These are phyloP conservation scores for Phyllosticta citribraziliensis DNA, from an alignment of 2,329 filamentous ascomycete species.

Conservation along the genomic window DNA sequence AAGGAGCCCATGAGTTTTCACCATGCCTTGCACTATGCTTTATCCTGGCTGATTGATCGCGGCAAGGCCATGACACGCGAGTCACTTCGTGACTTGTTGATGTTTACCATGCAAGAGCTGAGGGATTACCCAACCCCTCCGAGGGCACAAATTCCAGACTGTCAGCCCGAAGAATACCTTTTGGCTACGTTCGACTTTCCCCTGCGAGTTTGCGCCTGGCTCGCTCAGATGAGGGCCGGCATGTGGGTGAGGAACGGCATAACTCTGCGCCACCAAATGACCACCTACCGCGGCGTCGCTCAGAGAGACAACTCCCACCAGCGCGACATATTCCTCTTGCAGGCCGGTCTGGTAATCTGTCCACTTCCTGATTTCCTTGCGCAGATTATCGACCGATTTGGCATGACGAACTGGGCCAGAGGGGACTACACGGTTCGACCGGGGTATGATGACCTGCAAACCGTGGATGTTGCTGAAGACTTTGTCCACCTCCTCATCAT, in stretches of 20 bases:
- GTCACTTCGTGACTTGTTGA: slow-evolving; percentile 57
- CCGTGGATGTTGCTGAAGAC: slow-evolving; percentile 89
- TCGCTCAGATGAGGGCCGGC: slow-evolving; percentile 94
- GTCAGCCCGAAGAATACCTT: slow-evolving; percentile 64
- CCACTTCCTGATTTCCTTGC: slow-evolving; percentile 74
- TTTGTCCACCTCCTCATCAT: slow-evolving; percentile 91
- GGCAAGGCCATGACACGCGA: slow-evolving; percentile 64
- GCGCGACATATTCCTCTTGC: slow-evolving; percentile 85
- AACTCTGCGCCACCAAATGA: slow-evolving; percentile 88
- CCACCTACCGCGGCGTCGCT: slow-evolving; percentile 80
- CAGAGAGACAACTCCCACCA: slow-evolving; percentile 91
- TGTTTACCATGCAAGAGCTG: slow-evolving; percentile 63
- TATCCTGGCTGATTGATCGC: slow-evolving; percentile 92
- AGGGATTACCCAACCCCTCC: slow-evolving; percentile 49
- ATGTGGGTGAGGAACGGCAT: slow-evolving; percentile 99
- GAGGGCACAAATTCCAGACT: slow-evolving; percentile 51
- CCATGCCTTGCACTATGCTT: slow-evolving; percentile 87
- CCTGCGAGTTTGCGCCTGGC: slow-evolving; percentile 85
- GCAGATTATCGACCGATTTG: slow-evolving; percentile 85
- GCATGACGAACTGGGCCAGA: slow-evolving; percentile 77
- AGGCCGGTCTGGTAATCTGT: slow-evolving; percentile 81
- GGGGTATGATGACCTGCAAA: slow-evolving; percentile 76
- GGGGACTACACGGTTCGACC: slow-evolving; percentile 63
- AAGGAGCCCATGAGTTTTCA: slow-evolving; percentile 93
- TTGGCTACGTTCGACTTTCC: slow-evolving; percentile 89